These are phyloP conservation scores for Sporisorium sorghi DNA, from an alignment of 1,284 basidiomycete species.

Conservation along the genomic window DNA sequence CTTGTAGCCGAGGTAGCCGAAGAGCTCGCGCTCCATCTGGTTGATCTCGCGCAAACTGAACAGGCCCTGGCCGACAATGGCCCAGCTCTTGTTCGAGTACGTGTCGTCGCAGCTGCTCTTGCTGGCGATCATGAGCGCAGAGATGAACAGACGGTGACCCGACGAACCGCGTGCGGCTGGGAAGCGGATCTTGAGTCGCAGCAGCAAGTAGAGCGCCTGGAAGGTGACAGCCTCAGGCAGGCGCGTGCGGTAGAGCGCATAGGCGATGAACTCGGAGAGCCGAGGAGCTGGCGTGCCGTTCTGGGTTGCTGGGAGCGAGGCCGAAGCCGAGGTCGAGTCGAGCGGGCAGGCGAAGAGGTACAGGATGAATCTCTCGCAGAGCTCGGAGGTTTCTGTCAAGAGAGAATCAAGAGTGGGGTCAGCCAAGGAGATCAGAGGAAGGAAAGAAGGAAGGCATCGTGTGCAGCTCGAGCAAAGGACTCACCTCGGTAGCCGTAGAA, in stretches of 20 bases:
- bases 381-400: slow-evolving; percentile 53
- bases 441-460: neutral
- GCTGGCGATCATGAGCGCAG: slow-evolving; percentile 68
- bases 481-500: slow-evolving; percentile 62
- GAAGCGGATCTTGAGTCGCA: slow-evolving; percentile 67
- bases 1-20: slow-evolving; percentile 67
- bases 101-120: slow-evolving; percentile 69
- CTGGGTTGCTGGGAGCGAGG: slow-evolving; percentile 23
- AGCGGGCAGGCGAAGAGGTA: slow-evolving; percentile 64
- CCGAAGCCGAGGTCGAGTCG: slow-evolving; percentile 63
- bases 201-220: slow-evolving; percentile 65
- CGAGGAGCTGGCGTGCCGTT: slow-evolving; percentile 54
- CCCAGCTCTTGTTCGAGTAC: slow-evolving; percentile 69
- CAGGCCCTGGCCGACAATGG: slow-evolving; percentile 68
- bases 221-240: slow-evolving; percentile 66
- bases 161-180: slow-evolving; percentile 68
- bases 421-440: slow-evolving; percentile 4
- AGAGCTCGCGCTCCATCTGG: slow-evolving; percentile 69
- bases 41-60: slow-evolving; percentile 68
- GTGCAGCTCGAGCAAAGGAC: slow-evolving; percentile 1
- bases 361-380: slow-evolving; percentile 63
- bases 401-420: neutral
- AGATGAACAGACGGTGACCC: slow-evolving; percentile 69
- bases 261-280: slow-evolving; percentile 68
- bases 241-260: slow-evolving; percentile 68